These are phyloP conservation scores for Solanum rostratum DNA, from an alignment of 257 asterid genomes.

Conservation along the genomic window DNA sequence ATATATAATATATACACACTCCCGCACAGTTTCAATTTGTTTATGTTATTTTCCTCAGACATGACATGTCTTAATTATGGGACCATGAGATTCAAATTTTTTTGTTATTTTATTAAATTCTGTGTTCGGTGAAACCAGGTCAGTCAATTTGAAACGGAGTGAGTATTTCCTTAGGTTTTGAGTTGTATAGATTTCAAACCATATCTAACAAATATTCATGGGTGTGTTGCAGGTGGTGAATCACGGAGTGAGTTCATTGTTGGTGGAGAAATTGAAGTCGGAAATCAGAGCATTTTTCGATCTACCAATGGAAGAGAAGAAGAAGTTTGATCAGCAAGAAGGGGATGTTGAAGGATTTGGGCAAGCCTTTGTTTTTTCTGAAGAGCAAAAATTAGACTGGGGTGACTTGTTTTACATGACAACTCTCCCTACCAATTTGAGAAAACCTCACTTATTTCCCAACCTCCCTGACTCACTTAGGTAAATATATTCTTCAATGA, in stretches of 20 bases:
- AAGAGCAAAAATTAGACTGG: neutral
- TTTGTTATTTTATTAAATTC: no score
- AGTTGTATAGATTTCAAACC: neutral
- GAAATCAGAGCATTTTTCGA: neutral
- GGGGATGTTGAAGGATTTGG: neutral
- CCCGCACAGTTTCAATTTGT: no score
- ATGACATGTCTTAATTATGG: no score
- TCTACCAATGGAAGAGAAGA: neutral
- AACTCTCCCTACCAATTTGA: neutral
- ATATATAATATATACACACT: no score
- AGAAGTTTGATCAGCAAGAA: neutral
- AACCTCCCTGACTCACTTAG: neutral
- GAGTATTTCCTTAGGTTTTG: neutral
- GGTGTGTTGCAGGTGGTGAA: neutral
- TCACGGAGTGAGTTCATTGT: neutral
- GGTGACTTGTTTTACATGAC: neutral
- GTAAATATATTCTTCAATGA: neutral
- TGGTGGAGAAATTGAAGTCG: neutral
- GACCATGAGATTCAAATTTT: no score
- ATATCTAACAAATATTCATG: neutral
- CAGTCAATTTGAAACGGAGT: no score
- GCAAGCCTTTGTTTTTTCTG: neutral
- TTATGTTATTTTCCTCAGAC: no score
- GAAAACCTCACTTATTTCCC: neutral
- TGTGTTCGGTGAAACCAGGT: no score